Percentiles rank a stretch among this genome's conserved stretches.
These are phyloP conservation scores for Colletotrichum gloeosporioides DNA, from an alignment of 2,329 filamentous ascomycete genomes.

Conservation along the genomic window DNA sequence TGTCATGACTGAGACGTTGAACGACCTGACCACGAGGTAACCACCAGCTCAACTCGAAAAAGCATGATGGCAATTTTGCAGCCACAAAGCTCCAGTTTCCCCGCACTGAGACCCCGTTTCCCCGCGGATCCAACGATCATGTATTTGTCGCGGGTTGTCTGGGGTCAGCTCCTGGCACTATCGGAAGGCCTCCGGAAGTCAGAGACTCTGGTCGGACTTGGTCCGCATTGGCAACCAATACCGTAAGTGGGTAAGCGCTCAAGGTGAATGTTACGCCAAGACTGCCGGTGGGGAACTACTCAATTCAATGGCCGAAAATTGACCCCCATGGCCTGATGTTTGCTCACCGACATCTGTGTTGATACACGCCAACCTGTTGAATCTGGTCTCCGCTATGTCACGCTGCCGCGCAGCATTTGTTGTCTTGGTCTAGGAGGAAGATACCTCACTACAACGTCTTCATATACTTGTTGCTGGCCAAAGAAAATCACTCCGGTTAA, in stretches of 20 bases:
- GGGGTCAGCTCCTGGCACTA: not conserved
- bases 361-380: not conserved
- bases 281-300: not conserved
- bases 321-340: not conserved
- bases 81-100: not conserved
- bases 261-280: not conserved
- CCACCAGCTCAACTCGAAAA: not conserved
- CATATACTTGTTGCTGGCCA: not conserved
- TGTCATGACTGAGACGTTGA: not conserved
- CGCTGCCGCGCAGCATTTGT: not conserved
- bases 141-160: not conserved
- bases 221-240: not conserved
- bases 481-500: not conserved
- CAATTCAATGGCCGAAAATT: not conserved
- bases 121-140: not conserved
- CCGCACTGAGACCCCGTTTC: not conserved
- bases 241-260: not conserved
- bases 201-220: not conserved
- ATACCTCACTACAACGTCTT: not conserved
- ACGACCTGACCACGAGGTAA: not conserved
- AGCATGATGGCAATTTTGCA: not conserved
- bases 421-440: not conserved
- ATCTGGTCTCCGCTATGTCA: not conserved
- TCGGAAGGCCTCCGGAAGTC: not conserved
- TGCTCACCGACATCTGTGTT: not conserved